Evolutionary conservation across 164 flowering plant genomes (phyloP), one percentile per base, ranked within the genome.

Genomic region (Annona cherimola): DNA sequence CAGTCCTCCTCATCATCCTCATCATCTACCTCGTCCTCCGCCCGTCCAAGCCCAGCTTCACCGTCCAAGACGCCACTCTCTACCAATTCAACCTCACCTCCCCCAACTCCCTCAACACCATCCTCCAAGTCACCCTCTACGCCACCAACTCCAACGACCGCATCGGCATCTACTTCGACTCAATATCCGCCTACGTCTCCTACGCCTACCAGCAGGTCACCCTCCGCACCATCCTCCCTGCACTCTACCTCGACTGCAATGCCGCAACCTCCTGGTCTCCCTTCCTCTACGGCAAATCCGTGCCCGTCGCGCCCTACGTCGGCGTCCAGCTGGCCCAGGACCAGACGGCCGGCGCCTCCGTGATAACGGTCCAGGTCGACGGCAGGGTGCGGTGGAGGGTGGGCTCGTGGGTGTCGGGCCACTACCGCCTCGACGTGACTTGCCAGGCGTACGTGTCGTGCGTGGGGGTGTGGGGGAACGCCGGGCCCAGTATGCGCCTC

Each of bases 141-240:
- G 61, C 74, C 42, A 67, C 63, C 45, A 76, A 76, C 67, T 71
- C 78, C 50, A 76, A 76, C 71, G 59, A 61, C 59, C 70, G 71
- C 46, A 61, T 76, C 71, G 74, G 78, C 66, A 61, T 76, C 54
- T 76, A 70, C 67, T 76, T 71, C 69, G 78, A 76, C 50, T 7
- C 61, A 2, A 62, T 76, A 26, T 61, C 4, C 11, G 71, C 39
- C 40, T 42, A 66, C 61, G 74, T 67, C n/a, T 43, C 75, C 14
- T 76, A 76, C 67, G 43, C 35, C 19, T 42, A 75, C 73, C 73
- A 75, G 70, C 73, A 75, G 73, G 60, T 75, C 69, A 75, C 77
- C 18, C 35, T 65, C 9, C 67, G 65, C 18, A 46, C 68, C 26
- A 2, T 6, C 41, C 44, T 76, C 26, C 75, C 71, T 0, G 35